Percentiles rank a stretch among this genome's conserved stretches.
These are phyloP conservation scores for Hypomyces rosellus DNA, from an alignment of 2,329 filamentous ascomycete genomes.

Conservation along the genomic window DNA sequence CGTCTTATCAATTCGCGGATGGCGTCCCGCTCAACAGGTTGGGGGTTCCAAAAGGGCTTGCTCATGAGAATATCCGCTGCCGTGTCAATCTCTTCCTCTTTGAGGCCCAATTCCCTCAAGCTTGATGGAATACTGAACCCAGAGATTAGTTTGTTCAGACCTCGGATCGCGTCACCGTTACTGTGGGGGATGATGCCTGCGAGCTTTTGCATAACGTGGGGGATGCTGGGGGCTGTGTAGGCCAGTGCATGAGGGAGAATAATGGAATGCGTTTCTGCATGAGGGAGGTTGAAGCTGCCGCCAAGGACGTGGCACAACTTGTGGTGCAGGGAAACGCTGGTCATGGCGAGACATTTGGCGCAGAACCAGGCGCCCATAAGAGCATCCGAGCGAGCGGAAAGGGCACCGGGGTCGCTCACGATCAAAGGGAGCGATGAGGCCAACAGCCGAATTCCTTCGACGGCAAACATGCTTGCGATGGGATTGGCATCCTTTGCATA, in stretches of 20 bases:
- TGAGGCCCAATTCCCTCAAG: constrained; percentile 51
- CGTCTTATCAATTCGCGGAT: constrained; percentile 52
- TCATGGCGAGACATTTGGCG: constrained; percentile 52
- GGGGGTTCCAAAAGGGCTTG: constrained; percentile 55
- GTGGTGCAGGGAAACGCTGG: constrained; percentile 60
- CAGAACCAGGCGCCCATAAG: constrained; percentile 62
- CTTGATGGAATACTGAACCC: constrained; percentile 46
- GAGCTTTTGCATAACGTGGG: constrained; percentile 45
- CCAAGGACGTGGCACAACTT: constrained; percentile 62
- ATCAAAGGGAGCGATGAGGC: constrained; percentile 48
- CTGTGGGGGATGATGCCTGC: constrained; percentile 49
- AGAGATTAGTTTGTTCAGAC: constrained; percentile 49
- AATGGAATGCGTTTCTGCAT: constrained; percentile 59
- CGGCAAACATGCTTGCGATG: constrained; percentile 50
- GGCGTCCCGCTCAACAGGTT: constrained; percentile 42
- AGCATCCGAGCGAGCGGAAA: constrained; percentile 25
- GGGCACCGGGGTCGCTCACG: constrained; percentile 31
- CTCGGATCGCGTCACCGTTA: constrained; percentile 51
- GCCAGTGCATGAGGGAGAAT: constrained; percentile 57
- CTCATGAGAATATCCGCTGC: constrained; percentile 52
- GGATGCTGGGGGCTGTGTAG: constrained; percentile 53
- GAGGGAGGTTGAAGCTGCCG: constrained; percentile 56
- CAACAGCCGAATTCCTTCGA: constrained; percentile 50
- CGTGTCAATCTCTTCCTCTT: constrained; percentile 54
- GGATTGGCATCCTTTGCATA: constrained; percentile 58